Base-by-base conservation (phyloP, 2,329 filamentous ascomycete species). In the Exophiala bonariae region DNA sequence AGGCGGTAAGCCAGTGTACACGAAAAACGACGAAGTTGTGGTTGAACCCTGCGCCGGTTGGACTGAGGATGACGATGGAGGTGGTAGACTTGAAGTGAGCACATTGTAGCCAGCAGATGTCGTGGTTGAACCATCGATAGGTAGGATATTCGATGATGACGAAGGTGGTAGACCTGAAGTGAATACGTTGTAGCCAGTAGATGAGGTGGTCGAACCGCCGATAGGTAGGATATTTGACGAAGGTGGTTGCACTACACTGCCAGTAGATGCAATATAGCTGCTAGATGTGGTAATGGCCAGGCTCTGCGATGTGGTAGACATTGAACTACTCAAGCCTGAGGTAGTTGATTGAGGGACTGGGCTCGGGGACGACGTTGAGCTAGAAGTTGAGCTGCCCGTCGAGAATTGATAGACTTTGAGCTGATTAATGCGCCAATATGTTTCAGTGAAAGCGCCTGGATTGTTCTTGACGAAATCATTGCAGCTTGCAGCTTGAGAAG, bases 361-460 rank as follows among this genome's bases (percentile, higher is more conserved):
- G 11, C 14, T 19, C 7, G 35, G 35, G 20, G 14, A 18, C 10
- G 35, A 37, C 20, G 35, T 37, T 7, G 35, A 18, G 17, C 14
- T 19, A 18, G 32, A 7, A 14, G 32, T 20, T 4, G 40, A 8
- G 16, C 26, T 42, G 3, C 23, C 14, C 13, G 8, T 33, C 8
- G 8, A 19, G 7, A 6, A n/a, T 45, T 75, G 68, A 61, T 74
- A 89, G 14, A 87, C 77, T 67, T 79, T 82, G 62, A 89, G 71
- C 30, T 74, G 80, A 62, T 85, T 85, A 68, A 95, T 78, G 50
- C 80, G 69, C 86, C 87, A 93, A 70, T 83, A 91, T 2, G 86
- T 80, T 18, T 89, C 76, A 28, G 67, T 63, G 64, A 90, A 92
- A 16, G 74, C 84, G 8, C 65, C 60, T 0, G 87, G 84, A 65